phyloP scores from a whole-genome alignment of 306 rosid species.

The Inga oerstediana region DNA sequence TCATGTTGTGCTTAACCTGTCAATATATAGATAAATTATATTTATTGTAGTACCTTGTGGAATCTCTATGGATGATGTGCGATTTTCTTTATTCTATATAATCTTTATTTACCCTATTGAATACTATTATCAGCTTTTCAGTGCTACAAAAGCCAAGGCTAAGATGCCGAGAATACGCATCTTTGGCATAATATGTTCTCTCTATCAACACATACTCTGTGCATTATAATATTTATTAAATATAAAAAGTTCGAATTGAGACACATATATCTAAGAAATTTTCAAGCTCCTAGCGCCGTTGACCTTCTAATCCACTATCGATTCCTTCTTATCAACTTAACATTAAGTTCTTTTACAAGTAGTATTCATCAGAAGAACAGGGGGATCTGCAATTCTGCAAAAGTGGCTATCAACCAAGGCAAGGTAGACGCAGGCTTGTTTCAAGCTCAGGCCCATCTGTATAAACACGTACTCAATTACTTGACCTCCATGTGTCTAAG shows the following conservation, averaged over 20 bases:
- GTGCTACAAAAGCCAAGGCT: no score
- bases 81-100: neutral
- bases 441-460: conserved; percentile 3
- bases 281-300: neutral
- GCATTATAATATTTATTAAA: neutral
- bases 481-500: neutral
- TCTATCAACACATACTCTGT: neutral
- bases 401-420: neutral
- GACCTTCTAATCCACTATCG: neutral
- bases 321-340: neutral
- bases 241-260: neutral
- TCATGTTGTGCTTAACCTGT: neutral
- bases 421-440: neutral
- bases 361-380: no score
- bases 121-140: neutral
- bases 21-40: neutral
- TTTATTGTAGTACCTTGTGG: neutral
- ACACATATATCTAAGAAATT: neutral
- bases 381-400: neutral
- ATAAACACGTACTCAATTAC: neutral
- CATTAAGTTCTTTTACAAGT: neutral
- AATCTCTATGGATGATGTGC: no score
- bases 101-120: neutral
- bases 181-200: neutral
- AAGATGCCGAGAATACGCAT: neutral